Percentiles rank a stretch among this genome's conserved stretches.
phyloP scores from a whole-genome alignment of 1,284 basidiomycete species.

The Cystobasidium pallidum region DNA sequence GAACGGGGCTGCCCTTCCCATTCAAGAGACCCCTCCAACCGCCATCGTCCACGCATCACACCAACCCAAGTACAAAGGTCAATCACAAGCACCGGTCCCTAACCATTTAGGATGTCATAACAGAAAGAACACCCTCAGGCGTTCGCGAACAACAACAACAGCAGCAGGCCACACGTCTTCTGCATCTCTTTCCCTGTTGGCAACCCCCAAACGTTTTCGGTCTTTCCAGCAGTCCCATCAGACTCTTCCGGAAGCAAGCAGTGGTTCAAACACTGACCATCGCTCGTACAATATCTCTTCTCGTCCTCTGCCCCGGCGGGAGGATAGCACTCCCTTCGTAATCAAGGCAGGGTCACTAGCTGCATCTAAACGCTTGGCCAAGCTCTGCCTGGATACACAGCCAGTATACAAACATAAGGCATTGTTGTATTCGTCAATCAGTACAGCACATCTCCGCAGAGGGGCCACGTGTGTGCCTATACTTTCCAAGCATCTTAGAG shows the following conservation, averaged over 20 bases:
- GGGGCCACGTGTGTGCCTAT: background rate
- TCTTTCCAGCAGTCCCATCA: background rate
- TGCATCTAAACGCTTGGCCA: slow-evolving; percentile 10
- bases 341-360: slow-evolving; percentile 5
- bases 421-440: background rate
- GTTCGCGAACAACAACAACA: background rate
- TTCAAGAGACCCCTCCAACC: background rate
- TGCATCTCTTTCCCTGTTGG: background rate
- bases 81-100: slow-evolving; percentile 1
- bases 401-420: slow-evolving; percentile 6
- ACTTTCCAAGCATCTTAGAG: slow-evolving; percentile 13
- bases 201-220: background rate
- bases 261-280: background rate
- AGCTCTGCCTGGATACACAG: slow-evolving; percentile 18
- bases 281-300: background rate
- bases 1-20: background rate
- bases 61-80: slow-evolving; percentile 8
- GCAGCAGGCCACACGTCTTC: background rate
- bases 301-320: background rate
- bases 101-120: background rate
- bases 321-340: background rate
- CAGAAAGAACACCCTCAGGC: background rate
- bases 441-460: background rate
- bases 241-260: background rate
- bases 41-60: background rate